Conservation (phyloP, 1,284 basidiomycete genomes). For the Vanrija pseudolonga region DNA sequence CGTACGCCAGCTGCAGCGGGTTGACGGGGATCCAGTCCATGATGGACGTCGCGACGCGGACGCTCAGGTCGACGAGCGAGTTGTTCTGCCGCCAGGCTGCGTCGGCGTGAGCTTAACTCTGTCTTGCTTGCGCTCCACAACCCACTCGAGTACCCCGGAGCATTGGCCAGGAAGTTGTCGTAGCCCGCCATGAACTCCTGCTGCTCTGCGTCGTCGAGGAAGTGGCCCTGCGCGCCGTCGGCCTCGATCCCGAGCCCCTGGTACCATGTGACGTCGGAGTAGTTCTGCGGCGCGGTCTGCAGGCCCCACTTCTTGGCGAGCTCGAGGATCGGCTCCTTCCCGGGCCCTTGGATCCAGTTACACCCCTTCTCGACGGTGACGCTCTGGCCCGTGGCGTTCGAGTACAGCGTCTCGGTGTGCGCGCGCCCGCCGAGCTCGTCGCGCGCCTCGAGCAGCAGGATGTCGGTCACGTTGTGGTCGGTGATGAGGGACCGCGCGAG, state of each 20-base stretch:
- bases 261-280: constrained; percentile 14
- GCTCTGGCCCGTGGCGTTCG: constrained; percentile 26
- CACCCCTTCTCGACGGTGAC: constrained; percentile 61
- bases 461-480: constrained; percentile 57
- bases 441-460: constrained; percentile 61
- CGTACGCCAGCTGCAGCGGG: constrained; percentile 19
- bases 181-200: constrained; percentile 9
- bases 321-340: constrained; percentile 46
- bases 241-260: constrained; percentile 11
- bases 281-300: constrained; percentile 42
- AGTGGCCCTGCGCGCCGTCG: constrained; percentile 7
- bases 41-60: constrained; percentile 21
- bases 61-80: constrained; percentile 20
- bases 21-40: constrained; percentile 23
- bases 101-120: background rate
- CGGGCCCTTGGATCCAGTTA: constrained; percentile 66
- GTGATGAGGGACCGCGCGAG: constrained; percentile 61
- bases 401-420: constrained; percentile 51
- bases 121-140: background rate
- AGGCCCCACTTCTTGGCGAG: constrained; percentile 60
- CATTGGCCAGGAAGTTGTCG: constrained; percentile 14
- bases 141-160: constrained; percentile 18
- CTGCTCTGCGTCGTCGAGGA: constrained; percentile 7
- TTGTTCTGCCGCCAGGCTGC: constrained; percentile 19
- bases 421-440: constrained; percentile 62